A percentile compares a stretch with the other conserved stretches of the same genome.
Conservation (phyloP, 2,329 filamentous ascomycete species). For the Aaosphaeria pasadenensis region DNA sequence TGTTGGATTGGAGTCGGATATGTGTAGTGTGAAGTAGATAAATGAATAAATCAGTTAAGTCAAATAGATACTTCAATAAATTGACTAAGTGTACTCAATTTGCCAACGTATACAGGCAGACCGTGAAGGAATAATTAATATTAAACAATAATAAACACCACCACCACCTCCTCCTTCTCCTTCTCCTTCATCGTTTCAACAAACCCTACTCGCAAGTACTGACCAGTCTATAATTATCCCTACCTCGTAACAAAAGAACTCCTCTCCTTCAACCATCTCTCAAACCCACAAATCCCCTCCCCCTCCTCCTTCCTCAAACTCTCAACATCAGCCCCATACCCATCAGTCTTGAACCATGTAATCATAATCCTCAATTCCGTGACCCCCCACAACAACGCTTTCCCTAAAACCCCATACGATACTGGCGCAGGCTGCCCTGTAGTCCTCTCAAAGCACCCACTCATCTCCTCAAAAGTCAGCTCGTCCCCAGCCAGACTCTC, state of each 20-base stretch:
- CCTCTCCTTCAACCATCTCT: slow-evolving; percentile 47
- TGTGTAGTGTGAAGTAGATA: too few relatives aligned
- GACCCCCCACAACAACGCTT: slow-evolving; percentile 40
- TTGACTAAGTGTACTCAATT: too few relatives aligned
- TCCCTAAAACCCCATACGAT: slow-evolving; percentile 42
- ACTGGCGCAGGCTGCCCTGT: slow-evolving; percentile 44
- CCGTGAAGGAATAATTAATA: too few relatives aligned
- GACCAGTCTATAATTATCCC: too few relatives aligned
- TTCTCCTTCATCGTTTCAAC: too few relatives aligned
- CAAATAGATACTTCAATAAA: too few relatives aligned
- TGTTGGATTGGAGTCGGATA: too few relatives aligned
- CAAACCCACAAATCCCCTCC: slow-evolving; percentile 44
- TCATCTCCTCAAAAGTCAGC: slow-evolving; percentile 46
- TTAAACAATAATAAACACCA: too few relatives aligned
- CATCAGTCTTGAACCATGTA: slow-evolving; percentile 50
- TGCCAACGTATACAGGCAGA: too few relatives aligned
- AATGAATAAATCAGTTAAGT: too few relatives aligned
- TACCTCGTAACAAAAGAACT: slow-evolving; percentile 26
- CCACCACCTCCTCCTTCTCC: too few relatives aligned
- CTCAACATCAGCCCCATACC: slow-evolving; percentile 47
- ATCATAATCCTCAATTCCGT: slow-evolving; percentile 49
- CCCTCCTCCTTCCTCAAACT: slow-evolving; percentile 44
- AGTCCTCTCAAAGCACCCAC: slow-evolving; percentile 44
- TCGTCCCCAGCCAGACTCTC: slow-evolving; percentile 54
- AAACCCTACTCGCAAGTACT: too few relatives aligned